Evolutionary conservation across 192 early-diverging fungal species (phyloP).

Genomic region (Umbelopsis sp.): DNA sequence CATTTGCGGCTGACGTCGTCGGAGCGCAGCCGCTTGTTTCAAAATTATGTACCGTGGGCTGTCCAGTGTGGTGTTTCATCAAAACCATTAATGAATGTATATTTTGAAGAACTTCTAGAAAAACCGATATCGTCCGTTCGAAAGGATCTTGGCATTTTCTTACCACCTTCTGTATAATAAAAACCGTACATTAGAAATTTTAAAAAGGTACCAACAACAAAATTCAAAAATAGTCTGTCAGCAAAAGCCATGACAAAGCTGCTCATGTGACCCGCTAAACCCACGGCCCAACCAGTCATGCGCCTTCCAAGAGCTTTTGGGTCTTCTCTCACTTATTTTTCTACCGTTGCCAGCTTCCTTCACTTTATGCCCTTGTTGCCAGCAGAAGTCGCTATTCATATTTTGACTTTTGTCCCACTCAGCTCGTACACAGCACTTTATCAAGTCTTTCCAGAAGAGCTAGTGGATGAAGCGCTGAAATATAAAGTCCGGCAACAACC

Average conservation of each 20-base stretch:
- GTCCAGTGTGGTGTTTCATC: constrained; percentile 75
- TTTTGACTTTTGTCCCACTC: constrained; percentile 31
- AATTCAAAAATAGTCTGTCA: neutral
- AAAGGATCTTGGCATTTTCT: constrained; percentile 72
- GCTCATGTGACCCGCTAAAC: neutral
- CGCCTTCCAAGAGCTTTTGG: neutral
- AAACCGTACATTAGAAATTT: too few relatives aligned
- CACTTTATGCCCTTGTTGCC: constrained; percentile 21
- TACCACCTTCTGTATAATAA: constrained; percentile 34
- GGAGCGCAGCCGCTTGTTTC: constrained; percentile 67
- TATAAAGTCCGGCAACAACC: constrained; percentile 26
- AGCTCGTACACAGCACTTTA: constrained; percentile 19
- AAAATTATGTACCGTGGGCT: constrained; percentile 89
- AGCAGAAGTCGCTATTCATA: constrained; percentile 27
- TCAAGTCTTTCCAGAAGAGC: constrained; percentile 17
- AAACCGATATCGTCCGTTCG: constrained; percentile 66
- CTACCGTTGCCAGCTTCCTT: neutral
- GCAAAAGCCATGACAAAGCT: neutral
- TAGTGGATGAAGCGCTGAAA: constrained; percentile 23
- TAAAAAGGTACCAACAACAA: neutral
- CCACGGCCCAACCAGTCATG: neutral
- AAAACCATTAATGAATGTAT: constrained; percentile 83
- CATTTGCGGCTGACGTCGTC: constrained; percentile 65
- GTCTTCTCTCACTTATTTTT: neutral
- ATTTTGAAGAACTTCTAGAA: constrained; percentile 86